These are phyloP conservation scores for Bremia lactucae DNA, from an alignment of 352 stramenopile species.

Conservation along the genomic window DNA sequence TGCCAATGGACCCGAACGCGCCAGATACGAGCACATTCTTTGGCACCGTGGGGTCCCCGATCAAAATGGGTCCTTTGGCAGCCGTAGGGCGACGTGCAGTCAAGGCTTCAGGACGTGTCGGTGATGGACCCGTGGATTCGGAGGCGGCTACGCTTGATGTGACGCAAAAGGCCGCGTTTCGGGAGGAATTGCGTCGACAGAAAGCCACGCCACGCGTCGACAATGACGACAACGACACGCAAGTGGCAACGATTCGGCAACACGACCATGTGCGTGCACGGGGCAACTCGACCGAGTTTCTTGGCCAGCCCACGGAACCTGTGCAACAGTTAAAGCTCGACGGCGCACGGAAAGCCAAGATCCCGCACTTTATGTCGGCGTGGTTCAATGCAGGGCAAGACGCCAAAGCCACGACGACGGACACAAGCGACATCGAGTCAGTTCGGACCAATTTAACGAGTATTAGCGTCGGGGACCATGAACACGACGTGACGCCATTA, in stretches of 20 bases:
- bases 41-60: constrained; percentile 55
- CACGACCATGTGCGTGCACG: constrained; percentile 29
- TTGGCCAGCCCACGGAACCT: constrained; percentile 36
- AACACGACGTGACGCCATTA: constrained; percentile 5
- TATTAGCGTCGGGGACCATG: constrained; percentile 13
- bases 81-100: constrained; percentile 5
- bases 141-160: constrained; percentile 45
- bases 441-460: constrained; percentile 16
- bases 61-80: constrained; percentile 39
- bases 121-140: constrained; percentile 31
- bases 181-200: constrained; percentile 37
- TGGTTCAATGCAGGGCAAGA: constrained; percentile 54
- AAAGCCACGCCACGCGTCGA: constrained; percentile 11
- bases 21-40: constrained; percentile 49
- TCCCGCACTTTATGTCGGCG: constrained; percentile 53
- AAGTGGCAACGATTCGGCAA: constrained; percentile 33
- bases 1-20: constrained; percentile 25
- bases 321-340: constrained; percentile 56
- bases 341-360: constrained; percentile 61
- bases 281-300: constrained; percentile 39
- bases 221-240: no score
- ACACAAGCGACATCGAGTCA: constrained; percentile 12
- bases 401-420: constrained; percentile 21
- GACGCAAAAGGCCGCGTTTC: constrained; percentile 41
- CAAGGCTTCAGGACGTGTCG: constrained; percentile 13